A percentile compares a stretch with the other conserved stretches of the same genome.
Conservation (phyloP, 306 rosid genomes). For the Rosa rugosa region DNA sequence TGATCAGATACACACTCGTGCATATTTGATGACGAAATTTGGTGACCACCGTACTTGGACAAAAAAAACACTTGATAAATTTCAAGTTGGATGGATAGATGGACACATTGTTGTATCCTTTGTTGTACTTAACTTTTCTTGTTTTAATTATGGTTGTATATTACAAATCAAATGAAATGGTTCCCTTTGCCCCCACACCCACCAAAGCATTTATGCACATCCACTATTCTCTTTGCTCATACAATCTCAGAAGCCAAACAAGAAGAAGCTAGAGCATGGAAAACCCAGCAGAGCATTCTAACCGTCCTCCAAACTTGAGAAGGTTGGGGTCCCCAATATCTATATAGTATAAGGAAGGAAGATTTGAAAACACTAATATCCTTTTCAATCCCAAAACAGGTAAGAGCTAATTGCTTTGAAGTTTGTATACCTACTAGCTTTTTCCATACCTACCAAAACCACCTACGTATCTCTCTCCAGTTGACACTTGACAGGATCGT, state of each 20-base stretch:
- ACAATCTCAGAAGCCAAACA: background rate
- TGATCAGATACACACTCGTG: background rate
- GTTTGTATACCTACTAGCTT: background rate
- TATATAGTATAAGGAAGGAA: background rate
- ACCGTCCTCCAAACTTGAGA: background rate
- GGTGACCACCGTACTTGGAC: background rate
- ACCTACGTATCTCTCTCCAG: background rate
- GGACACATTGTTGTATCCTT: background rate
- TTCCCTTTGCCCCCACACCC: background rate
- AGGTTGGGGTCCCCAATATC: slow-evolving; percentile 1
- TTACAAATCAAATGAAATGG: background rate
- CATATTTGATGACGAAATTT: background rate
- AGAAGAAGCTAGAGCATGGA: background rate
- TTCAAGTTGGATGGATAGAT: background rate
- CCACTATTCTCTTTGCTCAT: background rate
- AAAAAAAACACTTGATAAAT: background rate
- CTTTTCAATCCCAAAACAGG: slow-evolving; percentile 1
- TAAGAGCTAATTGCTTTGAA: background rate
- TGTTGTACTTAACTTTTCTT: background rate
- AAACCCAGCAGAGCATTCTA: background rate
- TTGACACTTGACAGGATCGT: background rate
- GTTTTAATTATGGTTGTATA: background rate
- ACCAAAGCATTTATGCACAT: background rate
- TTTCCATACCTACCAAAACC: background rate
- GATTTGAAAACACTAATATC: background rate